phyloP scores from a whole-genome alignment of 2,329 filamentous ascomycete genomes.

The Aspergillus sojae region DNA sequence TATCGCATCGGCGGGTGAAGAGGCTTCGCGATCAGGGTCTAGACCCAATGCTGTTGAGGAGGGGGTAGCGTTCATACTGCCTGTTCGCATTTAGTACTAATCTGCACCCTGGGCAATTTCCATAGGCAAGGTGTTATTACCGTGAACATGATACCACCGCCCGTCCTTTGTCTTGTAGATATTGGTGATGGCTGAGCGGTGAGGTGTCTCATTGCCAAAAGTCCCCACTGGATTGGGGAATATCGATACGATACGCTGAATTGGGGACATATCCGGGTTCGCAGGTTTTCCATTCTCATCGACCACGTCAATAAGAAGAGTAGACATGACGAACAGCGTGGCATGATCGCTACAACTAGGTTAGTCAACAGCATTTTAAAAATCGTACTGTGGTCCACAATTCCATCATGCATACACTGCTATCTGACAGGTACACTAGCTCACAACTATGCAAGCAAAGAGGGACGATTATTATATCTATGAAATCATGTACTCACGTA shows the following conservation, averaged over 20 bases:
- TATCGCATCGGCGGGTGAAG: background rate
- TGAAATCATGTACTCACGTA: slow-evolving; percentile 5
- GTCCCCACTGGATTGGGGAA: slow-evolving; percentile 2
- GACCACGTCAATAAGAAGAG: background rate
- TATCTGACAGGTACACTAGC: background rate
- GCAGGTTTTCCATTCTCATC: background rate
- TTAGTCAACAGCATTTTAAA: background rate
- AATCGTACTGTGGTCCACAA: background rate
- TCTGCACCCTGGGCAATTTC: accelerated
- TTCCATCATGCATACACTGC: background rate
- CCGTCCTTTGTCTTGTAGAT: slow-evolving; percentile 21
- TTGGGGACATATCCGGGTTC: background rate
- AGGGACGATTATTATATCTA: background rate
- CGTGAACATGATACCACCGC: slow-evolving; percentile 19
- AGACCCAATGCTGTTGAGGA: slow-evolving; percentile 11
- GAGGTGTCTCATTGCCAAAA: background rate
- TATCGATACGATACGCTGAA: background rate
- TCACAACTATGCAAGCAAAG: too few relatives aligned
- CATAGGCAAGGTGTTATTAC: background rate
- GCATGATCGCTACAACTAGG: slow-evolving; percentile 6
- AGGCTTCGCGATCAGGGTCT: background rate
- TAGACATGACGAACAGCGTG: slow-evolving; percentile 11
- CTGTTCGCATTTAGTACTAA: background rate
- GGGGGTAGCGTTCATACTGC: slow-evolving; percentile 11
- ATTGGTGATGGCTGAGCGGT: slow-evolving; percentile 9